phyloP scores from a whole-genome alignment of 768 basidiomycete genomes.

The Psilocybe azurescens region DNA sequence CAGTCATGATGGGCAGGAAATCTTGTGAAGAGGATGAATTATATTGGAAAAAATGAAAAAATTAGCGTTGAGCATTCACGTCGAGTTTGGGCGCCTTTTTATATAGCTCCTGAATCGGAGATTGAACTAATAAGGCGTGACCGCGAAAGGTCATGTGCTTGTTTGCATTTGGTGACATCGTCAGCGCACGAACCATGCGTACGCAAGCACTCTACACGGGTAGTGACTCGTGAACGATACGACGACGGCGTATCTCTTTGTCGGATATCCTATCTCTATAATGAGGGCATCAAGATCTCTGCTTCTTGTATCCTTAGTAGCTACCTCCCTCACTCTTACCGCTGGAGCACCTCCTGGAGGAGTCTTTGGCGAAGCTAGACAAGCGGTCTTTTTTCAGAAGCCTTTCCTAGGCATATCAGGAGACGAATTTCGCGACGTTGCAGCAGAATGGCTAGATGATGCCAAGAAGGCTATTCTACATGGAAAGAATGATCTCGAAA shows the following conservation, averaged over 20 bases:
- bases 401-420: constrained; percentile 40
- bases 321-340: not conserved
- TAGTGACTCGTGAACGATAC: too few species aligned
- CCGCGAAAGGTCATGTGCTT: too few species aligned
- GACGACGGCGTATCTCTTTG: too few species aligned
- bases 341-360: constrained; percentile 14
- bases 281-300: not conserved
- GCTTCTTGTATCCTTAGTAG: not conserved
- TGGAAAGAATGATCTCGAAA: constrained; percentile 56
- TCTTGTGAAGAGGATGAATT: too few species aligned
- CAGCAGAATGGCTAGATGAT: constrained; percentile 44
- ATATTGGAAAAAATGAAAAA: too few species aligned
- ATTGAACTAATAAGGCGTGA: too few species aligned
- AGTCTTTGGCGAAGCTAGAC: constrained; percentile 3
- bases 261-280: not conserved
- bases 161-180: too few species aligned
- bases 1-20: too few species aligned
- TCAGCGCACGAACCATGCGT: not conserved
- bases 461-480: constrained; percentile 47
- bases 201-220: not conserved
- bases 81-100: too few species aligned
- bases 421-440: constrained; percentile 33
- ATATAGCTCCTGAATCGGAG: too few species aligned
- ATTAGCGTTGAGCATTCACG: too few species aligned
- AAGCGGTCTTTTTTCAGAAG: constrained; percentile 22